Conservation (phyloP, 441 rosid genomes). For the Syzygium malaccense region DNA sequence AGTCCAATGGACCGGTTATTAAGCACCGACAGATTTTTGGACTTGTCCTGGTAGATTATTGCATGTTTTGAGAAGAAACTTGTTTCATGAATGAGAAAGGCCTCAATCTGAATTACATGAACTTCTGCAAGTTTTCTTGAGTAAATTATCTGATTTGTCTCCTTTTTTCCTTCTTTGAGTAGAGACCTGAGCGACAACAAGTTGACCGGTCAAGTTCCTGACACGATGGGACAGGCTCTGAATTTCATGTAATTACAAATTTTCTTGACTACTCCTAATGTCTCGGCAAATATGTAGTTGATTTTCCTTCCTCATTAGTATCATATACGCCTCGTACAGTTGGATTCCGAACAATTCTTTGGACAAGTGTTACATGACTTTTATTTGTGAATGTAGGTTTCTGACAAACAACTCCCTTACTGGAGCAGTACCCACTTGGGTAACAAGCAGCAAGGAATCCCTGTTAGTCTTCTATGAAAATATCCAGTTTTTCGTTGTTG, state of each 20-base stretch:
- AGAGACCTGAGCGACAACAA: constrained; percentile 80
- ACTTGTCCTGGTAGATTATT: not conserved
- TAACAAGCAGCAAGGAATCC: not conserved
- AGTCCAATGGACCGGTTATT: not conserved
- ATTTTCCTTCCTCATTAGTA: not conserved
- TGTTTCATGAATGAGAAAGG: not conserved
- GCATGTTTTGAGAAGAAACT: not conserved
- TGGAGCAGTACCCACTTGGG: constrained; percentile 48
- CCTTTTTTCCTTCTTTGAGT: not conserved
- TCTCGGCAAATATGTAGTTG: not conserved
- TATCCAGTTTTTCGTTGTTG: not conserved
- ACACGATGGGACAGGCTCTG: constrained; percentile 11
- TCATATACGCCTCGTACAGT: not conserved
- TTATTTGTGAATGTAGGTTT: constrained; percentile 30
- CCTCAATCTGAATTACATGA: not conserved
- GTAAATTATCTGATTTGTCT: not conserved
- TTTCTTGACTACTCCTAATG: not conserved
- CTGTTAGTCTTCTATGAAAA: constrained; percentile 26
- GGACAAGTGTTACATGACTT: not conserved
- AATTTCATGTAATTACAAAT: constrained; percentile 33
- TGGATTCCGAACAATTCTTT: not conserved
- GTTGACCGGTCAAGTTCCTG: constrained; percentile 47
- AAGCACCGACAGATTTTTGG: not conserved
- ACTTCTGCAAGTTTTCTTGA: not conserved
- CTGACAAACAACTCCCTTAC: constrained; percentile 59